Evolutionary conservation across 495 filamentous ascomycete genomes (phyloP).

Genomic region (Penicillium paxilli): DNA sequence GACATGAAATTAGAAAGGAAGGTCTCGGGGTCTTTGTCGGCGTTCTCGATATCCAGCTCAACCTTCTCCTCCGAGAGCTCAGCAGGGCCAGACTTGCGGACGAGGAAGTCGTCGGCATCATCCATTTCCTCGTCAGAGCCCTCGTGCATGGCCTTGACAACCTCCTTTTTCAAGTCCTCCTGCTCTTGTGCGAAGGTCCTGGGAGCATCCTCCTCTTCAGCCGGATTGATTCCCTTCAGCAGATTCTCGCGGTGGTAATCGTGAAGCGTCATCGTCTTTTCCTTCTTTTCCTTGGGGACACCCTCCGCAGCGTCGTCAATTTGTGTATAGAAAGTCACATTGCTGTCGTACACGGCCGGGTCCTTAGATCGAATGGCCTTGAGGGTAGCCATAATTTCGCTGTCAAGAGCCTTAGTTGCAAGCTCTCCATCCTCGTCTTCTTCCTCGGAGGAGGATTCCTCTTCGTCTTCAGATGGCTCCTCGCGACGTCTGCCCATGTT

Average conservation of each 20-base stretch:
- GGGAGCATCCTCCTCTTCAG: constrained; percentile 55
- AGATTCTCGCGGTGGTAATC: constrained; percentile 92
- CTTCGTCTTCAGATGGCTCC: constrained; percentile 46
- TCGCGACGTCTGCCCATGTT: constrained; percentile 33
- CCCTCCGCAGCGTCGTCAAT: constrained; percentile 46
- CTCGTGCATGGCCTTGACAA: constrained; percentile 78
- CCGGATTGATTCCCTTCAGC: constrained; percentile 58
- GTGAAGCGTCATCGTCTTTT: constrained; percentile 81
- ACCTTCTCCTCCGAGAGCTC: constrained; percentile 45
- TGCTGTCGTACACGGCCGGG: constrained; percentile 82
- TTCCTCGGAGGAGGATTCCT: constrained; percentile 68
- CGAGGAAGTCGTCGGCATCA: constrained; percentile 74
- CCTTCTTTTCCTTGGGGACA: constrained; percentile 50
- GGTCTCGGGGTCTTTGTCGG: constrained; percentile 86
- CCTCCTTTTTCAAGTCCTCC: constrained; percentile 69
- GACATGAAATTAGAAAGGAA: constrained; percentile 89
- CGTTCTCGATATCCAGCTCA: constrained; percentile 66
- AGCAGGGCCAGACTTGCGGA: constrained; percentile 45
- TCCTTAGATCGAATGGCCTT: constrained; percentile 87
- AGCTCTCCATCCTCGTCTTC: constrained; percentile 81
- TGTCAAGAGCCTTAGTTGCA: constrained; percentile 77
- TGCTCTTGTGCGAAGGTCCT: constrained; percentile 85
- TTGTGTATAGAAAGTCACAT: constrained; percentile 71
- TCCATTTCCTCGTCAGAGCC: constrained; percentile 55
- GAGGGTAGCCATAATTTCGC: constrained; percentile 81